These are phyloP conservation scores for Smittium culicis DNA, from an alignment of 371 early-diverging fungal species.

Conservation along the genomic window DNA sequence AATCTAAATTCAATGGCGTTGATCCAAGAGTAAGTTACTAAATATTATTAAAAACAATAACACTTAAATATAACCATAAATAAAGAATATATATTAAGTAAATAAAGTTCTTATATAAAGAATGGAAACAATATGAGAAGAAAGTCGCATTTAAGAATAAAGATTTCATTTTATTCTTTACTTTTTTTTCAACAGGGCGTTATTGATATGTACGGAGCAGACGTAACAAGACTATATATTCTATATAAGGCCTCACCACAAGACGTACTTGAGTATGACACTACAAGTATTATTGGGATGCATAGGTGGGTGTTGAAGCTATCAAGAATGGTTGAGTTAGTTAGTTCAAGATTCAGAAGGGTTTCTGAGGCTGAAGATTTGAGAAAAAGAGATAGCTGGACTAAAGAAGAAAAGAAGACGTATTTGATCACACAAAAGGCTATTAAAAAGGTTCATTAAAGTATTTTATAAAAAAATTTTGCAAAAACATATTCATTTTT, in stretches of 20 bases:
- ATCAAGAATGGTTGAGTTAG: slow-evolving; percentile 19
- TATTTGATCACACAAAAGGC: slow-evolving; percentile 35
- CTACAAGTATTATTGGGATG: slow-evolving; percentile 79
- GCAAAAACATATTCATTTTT: too few species aligned
- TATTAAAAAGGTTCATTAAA: slow-evolving; percentile 41
- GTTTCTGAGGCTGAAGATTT: slow-evolving; percentile 10
- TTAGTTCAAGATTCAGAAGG: neutral
- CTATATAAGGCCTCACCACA: slow-evolving; percentile 78
- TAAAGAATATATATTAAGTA: too few species aligned
- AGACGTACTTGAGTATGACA: slow-evolving; percentile 86
- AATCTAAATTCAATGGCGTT: slow-evolving; percentile 88
- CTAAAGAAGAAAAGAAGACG: slow-evolving; percentile 41
- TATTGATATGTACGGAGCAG: slow-evolving; percentile 50
- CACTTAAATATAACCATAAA: too few species aligned
- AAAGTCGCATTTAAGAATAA: neutral
- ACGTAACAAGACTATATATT: slow-evolving; percentile 75
- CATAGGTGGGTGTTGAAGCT: slow-evolving; percentile 53
- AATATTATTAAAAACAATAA: too few species aligned
- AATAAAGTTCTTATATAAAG: too few species aligned
- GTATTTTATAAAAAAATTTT: too few species aligned
- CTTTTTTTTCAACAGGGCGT: neutral
- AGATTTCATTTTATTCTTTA: neutral
- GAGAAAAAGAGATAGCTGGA: slow-evolving; percentile 27
- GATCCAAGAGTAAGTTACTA: slow-evolving; percentile 62
- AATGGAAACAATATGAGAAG: too few species aligned